phyloP scores from a whole-genome alignment of 2,329 filamentous ascomycete genomes.

The Colletotrichum sublineola region DNA sequence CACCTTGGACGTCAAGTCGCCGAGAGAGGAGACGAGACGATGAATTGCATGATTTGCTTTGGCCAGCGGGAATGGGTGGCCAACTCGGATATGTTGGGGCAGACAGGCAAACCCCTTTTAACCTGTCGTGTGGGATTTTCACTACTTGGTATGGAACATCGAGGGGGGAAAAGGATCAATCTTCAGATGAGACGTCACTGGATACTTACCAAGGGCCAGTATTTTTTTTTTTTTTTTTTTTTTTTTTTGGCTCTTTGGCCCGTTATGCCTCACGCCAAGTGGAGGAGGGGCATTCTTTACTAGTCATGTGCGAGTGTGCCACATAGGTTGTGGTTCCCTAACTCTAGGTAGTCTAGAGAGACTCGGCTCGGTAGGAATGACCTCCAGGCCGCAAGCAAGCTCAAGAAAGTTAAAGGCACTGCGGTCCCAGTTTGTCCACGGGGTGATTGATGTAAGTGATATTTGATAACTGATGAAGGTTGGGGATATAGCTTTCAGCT shows the following conservation, averaged over 20 bases:
- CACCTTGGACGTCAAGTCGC: conserved; percentile 20
- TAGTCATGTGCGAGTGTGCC: conserved; percentile 14
- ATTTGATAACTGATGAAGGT: neutral
- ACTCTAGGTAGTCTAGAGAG: conserved; percentile 13
- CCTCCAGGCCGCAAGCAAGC: conserved; percentile 35
- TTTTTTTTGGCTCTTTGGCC: conserved; percentile 12
- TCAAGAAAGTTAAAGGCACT: conserved; percentile 22
- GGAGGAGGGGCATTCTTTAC: conserved; percentile 17
- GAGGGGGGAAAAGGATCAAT: conserved; percentile 27
- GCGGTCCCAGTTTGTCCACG: neutral
- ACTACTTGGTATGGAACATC: conserved; percentile 33
- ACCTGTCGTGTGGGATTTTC: conserved; percentile 35
- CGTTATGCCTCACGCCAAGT: conserved; percentile 16
- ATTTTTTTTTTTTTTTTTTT: neutral
- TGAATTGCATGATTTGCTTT: conserved; percentile 40
- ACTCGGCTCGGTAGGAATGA: conserved; percentile 33
- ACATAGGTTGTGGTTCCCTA: conserved; percentile 13
- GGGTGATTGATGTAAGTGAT: neutral
- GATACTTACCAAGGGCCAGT: conserved; percentile 21
- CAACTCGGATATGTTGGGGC: conserved; percentile 36
- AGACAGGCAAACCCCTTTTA: conserved; percentile 38
- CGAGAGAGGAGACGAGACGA: conserved; percentile 32
- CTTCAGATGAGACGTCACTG: conserved; percentile 33
- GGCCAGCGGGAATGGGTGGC: conserved; percentile 33
- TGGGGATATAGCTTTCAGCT: neutral